Evolutionary conservation across 805 yeast genomes (phyloP).

Genomic region (Starmerella bombicola): DNA sequence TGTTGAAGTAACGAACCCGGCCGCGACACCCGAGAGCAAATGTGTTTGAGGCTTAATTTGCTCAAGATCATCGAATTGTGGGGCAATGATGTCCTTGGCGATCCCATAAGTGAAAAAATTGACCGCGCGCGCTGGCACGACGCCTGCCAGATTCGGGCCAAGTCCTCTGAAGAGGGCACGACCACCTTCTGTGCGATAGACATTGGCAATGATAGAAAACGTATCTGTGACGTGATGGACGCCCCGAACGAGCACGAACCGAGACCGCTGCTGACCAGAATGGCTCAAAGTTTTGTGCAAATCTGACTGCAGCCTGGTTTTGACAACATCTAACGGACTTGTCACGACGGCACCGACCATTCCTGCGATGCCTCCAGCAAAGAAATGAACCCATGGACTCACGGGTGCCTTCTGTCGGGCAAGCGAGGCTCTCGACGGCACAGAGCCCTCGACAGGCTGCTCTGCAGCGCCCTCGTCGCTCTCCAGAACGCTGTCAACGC

Average conservation of each 20-base stretch:
- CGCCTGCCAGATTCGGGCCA: conserved; percentile 95
- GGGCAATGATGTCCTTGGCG: conserved; percentile 65
- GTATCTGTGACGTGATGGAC: conserved; percentile 75
- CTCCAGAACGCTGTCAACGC: conserved; percentile 11
- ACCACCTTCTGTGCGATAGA: conserved; percentile 67
- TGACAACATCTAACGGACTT: conserved; percentile 91
- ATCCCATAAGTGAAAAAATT: conserved; percentile 94
- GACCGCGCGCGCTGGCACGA: conserved; percentile 93
- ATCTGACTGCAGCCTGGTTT: conserved; percentile 87
- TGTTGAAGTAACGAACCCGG: conserved; percentile 89
- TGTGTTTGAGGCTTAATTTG: conserved; percentile 73
- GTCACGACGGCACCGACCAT: conserved; percentile 95
- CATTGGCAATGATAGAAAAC: conserved; percentile 50
- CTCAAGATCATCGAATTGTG: conserved; percentile 53
- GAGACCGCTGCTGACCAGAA: conserved; percentile 2
- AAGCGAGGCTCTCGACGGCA: conserved; percentile 1
- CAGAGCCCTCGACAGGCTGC: conserved; percentile 10
- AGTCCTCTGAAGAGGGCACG: conserved; percentile 84
- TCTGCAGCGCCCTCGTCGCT: conserved; percentile 18
- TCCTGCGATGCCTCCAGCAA: conserved; percentile 61
- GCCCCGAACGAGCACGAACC: conserved; percentile 34
- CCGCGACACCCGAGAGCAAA: conserved; percentile 70
- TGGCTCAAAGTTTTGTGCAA: conserved; percentile 35
- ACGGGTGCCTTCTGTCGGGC: conserved; percentile 20
- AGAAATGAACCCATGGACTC: conserved; percentile 39